Base-by-base conservation (phyloP, 2,329 filamentous ascomycete species). In the Claviceps monticola region DNA sequence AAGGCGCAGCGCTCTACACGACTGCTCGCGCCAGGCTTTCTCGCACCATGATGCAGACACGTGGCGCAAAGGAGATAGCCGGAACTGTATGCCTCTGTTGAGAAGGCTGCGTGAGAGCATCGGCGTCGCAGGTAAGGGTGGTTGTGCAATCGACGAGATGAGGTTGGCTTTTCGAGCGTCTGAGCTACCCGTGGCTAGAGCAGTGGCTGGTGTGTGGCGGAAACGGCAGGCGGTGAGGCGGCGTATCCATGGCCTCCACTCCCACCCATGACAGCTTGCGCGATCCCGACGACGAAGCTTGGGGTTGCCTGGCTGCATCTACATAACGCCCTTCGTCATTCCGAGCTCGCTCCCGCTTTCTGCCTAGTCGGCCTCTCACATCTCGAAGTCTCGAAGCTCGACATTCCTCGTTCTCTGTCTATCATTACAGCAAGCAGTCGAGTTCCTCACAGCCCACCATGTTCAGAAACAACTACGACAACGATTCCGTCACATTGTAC, bases 401-500 rank as follows among this genome's bases (percentile, higher is more conserved):
- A 36, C 26, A 26, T 13, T 2, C 26, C 26, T 19, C 42, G 19
- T 36, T 42, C 8, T 19, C 29, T 11, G 29, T 34, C 26, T 19
- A 7, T 14, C 26, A 44, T 23, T 19, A 17, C 21, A 50, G 52
- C 39, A 42, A 23, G 9, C 42, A 48, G 41, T 26, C 43, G 61
- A 50, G 5, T 8, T 19, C 34, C 49, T 37, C 36, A 6, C 41
- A 51, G 54, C 59, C 29, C 78, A 83, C 65, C 65, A 97, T 98
- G 93, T 98, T 98, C 76, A 82, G 93, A 74, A 98, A 98, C 79
- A 97, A 97, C 74, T 98, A 98, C 79, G 93, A 98, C 76, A 98
- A 98, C 82, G 93, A 98, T 73, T 95, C 91, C 57, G 90, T 97
- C 74, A 98, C 93, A 74, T 98, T 97, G 89, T 95, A 79, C 73